A percentile compares a stretch with the other conserved stretches of the same genome.
Conservation (phyloP, 2,329 filamentous ascomycete species). For the Fusarium pseudocircinatum region DNA sequence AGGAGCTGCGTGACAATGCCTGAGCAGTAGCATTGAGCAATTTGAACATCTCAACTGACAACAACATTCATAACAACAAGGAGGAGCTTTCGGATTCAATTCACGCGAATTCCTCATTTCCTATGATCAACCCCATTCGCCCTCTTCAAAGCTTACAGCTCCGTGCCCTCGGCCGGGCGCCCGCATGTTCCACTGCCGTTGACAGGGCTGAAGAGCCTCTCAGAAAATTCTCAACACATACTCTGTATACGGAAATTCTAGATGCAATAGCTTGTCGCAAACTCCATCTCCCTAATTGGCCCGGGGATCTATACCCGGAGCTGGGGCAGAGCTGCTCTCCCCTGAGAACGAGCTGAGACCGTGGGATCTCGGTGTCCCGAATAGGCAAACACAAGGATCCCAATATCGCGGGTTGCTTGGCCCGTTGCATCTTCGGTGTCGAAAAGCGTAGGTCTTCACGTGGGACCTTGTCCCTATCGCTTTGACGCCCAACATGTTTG, state of each 20-base stretch:
- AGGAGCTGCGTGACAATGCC: not conserved
- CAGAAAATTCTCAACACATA: not conserved
- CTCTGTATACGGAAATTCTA: not conserved
- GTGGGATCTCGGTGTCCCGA: constrained; percentile 38
- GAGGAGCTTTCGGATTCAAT: not conserved
- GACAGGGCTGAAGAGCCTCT: constrained; percentile 28
- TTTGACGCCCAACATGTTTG: constrained; percentile 1
- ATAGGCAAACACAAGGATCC: constrained; percentile 27
- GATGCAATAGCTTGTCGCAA: constrained; percentile 11
- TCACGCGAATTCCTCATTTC: not conserved
- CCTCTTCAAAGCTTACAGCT: not conserved
- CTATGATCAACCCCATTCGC: not conserved
- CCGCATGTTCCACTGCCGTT: not conserved
- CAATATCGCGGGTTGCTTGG: constrained; percentile 19
- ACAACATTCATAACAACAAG: not conserved
- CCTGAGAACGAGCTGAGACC: constrained; percentile 26
- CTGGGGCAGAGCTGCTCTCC: constrained; percentile 20
- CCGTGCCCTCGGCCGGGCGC: not conserved
- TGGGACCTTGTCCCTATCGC: constrained; percentile 16
- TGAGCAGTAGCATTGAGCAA: not conserved
- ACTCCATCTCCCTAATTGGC: constrained; percentile 16
- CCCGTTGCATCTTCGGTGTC: constrained; percentile 36
- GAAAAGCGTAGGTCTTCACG: constrained; percentile 42
- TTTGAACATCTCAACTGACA: not conserved
- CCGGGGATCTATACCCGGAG: constrained; percentile 26